These are phyloP conservation scores for Starmerella cellae DNA, from an alignment of 805 yeast genomes.

Conservation along the genomic window DNA sequence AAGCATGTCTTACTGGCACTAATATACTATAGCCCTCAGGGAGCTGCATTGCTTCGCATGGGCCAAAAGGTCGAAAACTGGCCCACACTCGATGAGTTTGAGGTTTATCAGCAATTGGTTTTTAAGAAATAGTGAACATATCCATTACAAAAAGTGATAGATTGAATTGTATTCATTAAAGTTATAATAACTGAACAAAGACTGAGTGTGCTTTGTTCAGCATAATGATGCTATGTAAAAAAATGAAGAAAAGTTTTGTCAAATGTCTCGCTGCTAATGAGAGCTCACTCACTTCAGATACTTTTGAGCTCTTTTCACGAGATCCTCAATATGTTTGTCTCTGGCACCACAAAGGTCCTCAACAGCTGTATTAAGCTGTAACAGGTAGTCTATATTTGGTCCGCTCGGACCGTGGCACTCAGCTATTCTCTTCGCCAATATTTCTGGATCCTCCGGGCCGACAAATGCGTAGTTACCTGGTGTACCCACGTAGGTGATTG, in stretches of 20 bases:
- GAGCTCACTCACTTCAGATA: conserved; percentile 5
- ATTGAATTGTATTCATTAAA: too few species aligned
- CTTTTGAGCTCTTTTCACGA: conserved; percentile 26
- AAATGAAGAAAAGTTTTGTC: neutral
- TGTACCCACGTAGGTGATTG: conserved; percentile 73
- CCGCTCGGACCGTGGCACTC: conserved; percentile 69
- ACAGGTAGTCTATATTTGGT: conserved; percentile 56
- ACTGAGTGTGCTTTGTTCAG: neutral
- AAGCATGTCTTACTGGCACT: conserved; percentile 32
- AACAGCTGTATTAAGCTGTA: conserved; percentile 40
- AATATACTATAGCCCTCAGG: conserved; percentile 26
- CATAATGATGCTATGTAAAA: neutral
- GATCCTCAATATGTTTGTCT: conserved; percentile 35
- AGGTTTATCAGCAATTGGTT: conserved; percentile 11
- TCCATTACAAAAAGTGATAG: too few species aligned
- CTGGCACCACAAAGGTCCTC: conserved; percentile 28
- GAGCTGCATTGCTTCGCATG: conserved; percentile 21
- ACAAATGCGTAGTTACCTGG: conserved; percentile 67
- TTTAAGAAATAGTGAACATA: neutral
- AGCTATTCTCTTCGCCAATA: conserved; percentile 50
- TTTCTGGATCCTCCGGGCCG: conserved; percentile 57
- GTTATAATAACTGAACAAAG: too few species aligned
- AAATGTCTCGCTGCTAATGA: neutral
- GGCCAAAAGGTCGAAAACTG: conserved; percentile 21
- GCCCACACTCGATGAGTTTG: conserved; percentile 25